A percentile compares a stretch with the other conserved stretches of the same genome.
phyloP scores from a whole-genome alignment of 2,329 filamentous ascomycete genomes.

The Didymella lethalis region DNA sequence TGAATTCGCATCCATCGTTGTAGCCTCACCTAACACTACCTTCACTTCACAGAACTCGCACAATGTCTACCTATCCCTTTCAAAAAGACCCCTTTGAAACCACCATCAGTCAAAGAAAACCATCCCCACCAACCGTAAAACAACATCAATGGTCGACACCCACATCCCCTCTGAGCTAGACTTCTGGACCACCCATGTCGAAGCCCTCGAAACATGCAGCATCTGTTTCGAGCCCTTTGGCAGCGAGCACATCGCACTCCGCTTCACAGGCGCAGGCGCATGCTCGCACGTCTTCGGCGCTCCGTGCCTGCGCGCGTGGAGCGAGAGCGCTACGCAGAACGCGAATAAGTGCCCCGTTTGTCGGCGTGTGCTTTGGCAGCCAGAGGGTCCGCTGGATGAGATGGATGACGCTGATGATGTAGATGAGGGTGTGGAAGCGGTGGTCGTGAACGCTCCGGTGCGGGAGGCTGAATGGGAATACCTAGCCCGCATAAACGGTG shows the following conservation, averaged over 20 bases:
- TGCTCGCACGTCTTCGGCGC: not conserved
- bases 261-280: not conserved
- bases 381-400: not conserved
- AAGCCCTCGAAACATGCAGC: not conserved
- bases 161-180: not conserved
- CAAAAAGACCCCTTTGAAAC: not conserved
- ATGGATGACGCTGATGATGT: not conserved
- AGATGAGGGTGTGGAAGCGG: not conserved
- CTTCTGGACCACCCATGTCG: not conserved
- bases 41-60: not conserved
- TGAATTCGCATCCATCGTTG: not conserved
- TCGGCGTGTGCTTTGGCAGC: not conserved
- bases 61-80: not conserved
- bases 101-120: not conserved
- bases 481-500: no score
- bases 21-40: not conserved
- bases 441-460: not conserved
- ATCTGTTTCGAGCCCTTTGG: not conserved
- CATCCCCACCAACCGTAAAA: not conserved
- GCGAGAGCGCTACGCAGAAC: not conserved
- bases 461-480: no score
- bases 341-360: not conserved
- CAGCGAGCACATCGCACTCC: not conserved
- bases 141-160: not conserved
- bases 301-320: not conserved